Base-by-base conservation (phyloP, 495 filamentous ascomycete species). In the Cercophora newfieldiana region DNA sequence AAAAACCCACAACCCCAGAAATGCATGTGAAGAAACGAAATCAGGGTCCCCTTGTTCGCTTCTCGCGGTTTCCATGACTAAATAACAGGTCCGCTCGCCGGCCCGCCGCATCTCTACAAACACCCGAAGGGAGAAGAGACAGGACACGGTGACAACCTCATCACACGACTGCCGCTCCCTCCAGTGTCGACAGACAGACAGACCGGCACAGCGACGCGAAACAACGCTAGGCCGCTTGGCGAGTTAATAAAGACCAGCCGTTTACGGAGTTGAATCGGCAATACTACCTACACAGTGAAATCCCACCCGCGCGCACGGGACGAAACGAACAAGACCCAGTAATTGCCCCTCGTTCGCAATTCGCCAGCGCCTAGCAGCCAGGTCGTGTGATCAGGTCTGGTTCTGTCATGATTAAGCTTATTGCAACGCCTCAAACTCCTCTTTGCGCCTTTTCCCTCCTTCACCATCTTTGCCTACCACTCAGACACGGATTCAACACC, bases 11-110 rank as follows among this genome's bases (percentile, higher is more conserved):
- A 63, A 44, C 53, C 29, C 31, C 61, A 47, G 50, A 26, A 56
- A 21, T 26, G 50, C 61, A 63, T 63, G 61, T 63, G 61, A 63
- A 63, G 61, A 63, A 63, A 56, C 24, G 30, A 62, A 55, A 19
- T 44, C 61, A 63, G 61, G 61, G 50, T 24, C 31, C 61, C 30
- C 19, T 28, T 4, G 21, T 19, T 6, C 16, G 22, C 30, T 30
- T 22, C 7, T 22, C 7, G 19, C 7, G 50, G 54, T 2, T 57
- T 57, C n/a, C 54, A 29, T 19, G 22, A 22, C 26, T 30, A 22
- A 57, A 57, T 29, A 19, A 22, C n/a, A n/a, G n/a, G n/a, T 26
- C 50, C 50, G n/a, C 10, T 22, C 16, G 10, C 37, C 37, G 10
- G 10, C 37, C 18, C 12, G 10, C 37, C 37, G 37, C 37, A 44